These are phyloP conservation scores for Helichrysum umbraculigerum DNA, from an alignment of 129 eudicot species.

Conservation along the genomic window DNA sequence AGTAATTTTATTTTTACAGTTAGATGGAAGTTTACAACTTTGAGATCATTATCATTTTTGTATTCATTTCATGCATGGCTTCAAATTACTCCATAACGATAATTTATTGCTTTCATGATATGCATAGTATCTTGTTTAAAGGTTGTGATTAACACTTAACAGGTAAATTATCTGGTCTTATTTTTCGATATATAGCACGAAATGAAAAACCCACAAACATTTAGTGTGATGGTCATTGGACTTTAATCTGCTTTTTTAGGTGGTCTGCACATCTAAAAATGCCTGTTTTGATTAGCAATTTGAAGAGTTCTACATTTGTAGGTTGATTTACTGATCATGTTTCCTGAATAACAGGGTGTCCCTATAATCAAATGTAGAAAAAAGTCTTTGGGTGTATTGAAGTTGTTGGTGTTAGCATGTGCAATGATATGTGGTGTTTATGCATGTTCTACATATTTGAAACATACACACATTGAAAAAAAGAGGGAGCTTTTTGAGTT, in stretches of 20 bases:
- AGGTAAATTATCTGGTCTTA: background rate
- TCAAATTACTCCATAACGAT: too few species aligned
- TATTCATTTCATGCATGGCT: background rate
- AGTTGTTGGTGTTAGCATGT: slow-evolving; percentile 42
- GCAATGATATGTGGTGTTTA: slow-evolving; percentile 49
- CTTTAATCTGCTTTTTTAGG: background rate
- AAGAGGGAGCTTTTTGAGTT: slow-evolving; percentile 27
- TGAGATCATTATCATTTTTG: background rate
- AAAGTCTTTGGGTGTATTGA: slow-evolving; percentile 26
- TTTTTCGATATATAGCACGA: too few species aligned
- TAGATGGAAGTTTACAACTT: background rate
- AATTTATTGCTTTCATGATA: too few species aligned
- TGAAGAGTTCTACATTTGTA: background rate
- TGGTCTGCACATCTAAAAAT: background rate
- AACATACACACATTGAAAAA: slow-evolving; percentile 28
- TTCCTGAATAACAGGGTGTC: slow-evolving; percentile 38
- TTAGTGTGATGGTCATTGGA: background rate
- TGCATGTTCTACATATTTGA: slow-evolving; percentile 47
- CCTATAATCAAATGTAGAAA: slow-evolving; percentile 37
- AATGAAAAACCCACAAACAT: background rate
- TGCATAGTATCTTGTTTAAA: background rate
- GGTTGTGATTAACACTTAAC: background rate
- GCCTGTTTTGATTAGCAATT: background rate
- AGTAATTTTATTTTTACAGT: background rate
- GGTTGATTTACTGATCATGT: background rate